These are phyloP conservation scores for Sinapis alba DNA, from an alignment of 441 rosid genomes.

Conservation along the genomic window DNA sequence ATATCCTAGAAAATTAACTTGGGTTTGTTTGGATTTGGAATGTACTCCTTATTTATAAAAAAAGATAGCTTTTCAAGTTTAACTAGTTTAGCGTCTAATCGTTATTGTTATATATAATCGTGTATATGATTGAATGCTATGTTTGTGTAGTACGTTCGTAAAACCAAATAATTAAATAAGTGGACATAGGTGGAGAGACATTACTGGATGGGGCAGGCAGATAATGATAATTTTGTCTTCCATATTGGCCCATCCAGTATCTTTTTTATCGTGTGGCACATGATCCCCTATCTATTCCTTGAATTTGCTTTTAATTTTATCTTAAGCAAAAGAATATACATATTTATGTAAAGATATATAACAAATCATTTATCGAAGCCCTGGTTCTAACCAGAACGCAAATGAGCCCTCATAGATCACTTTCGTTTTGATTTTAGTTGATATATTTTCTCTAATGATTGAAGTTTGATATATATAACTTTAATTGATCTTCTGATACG, in stretches of 20 bases:
- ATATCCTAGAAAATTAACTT: too few relatives aligned
- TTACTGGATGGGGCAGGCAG: slow-evolving; percentile 36
- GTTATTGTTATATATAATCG: background rate
- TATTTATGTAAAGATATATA: background rate
- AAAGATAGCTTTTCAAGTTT: too few relatives aligned
- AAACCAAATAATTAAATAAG: background rate
- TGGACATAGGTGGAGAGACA: slow-evolving; percentile 36
- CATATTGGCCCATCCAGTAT: slow-evolving; percentile 21
- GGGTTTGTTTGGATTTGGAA: too few relatives aligned
- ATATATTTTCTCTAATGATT: background rate
- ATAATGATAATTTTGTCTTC: slow-evolving; percentile 39
- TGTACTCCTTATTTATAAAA: too few relatives aligned
- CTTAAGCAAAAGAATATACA: background rate
- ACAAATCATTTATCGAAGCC: background rate
- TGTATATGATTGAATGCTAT: slow-evolving; percentile 1
- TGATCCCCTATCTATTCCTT: slow-evolving; percentile 7
- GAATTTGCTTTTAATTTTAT: background rate
- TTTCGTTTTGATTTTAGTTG: background rate
- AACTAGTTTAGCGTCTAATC: background rate
- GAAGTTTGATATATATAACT: background rate
- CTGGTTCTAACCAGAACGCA: background rate
- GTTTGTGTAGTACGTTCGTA: slow-evolving; percentile 3
- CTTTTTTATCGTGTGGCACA: slow-evolving; percentile 29
- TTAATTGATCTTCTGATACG: background rate
- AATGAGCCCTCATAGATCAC: background rate